phyloP scores from a whole-genome alignment of 805 yeast species.

The Metschnikowia borealis region DNA sequence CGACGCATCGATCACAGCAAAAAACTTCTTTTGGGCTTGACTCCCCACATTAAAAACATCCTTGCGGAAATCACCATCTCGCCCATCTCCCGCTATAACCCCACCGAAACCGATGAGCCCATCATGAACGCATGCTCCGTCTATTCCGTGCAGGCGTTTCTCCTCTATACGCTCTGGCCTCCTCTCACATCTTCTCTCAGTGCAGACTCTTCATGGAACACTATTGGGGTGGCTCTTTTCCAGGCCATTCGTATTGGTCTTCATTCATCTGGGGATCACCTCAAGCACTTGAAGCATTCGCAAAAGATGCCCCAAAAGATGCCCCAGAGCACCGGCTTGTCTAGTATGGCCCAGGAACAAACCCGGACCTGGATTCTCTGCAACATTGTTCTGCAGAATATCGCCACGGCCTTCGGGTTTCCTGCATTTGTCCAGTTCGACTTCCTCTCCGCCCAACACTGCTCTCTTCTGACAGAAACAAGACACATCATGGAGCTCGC shows the following conservation, averaged over 20 bases:
- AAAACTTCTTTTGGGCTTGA: constrained; percentile 52
- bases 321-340: constrained; percentile 9
- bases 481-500: constrained; percentile 79
- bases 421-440: constrained; percentile 91
- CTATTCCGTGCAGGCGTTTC: constrained; percentile 88
- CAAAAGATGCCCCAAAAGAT: constrained; percentile 8
- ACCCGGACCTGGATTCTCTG: constrained; percentile 91
- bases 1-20: constrained; percentile 49
- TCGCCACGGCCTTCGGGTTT: constrained; percentile 90
- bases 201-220: constrained; percentile 95
- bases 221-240: constrained; percentile 87
- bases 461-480: constrained; percentile 53
- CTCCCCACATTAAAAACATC: constrained; percentile 69
- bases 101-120: constrained; percentile 76
- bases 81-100: constrained; percentile 82
- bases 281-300: too few relatives aligned
- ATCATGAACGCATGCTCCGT: constrained; percentile 85
- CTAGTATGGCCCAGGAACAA: constrained; percentile 61
- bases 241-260: constrained; percentile 91
- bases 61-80: constrained; percentile 85
- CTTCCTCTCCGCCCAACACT: constrained; percentile 44
- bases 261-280: constrained; percentile 48
- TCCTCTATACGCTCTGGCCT: constrained; percentile 91
- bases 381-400: constrained; percentile 82
- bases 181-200: constrained; percentile 90